These are phyloP conservation scores for Verticillium tricorpus DNA, from an alignment of 2,329 filamentous ascomycete genomes.

Conservation along the genomic window DNA sequence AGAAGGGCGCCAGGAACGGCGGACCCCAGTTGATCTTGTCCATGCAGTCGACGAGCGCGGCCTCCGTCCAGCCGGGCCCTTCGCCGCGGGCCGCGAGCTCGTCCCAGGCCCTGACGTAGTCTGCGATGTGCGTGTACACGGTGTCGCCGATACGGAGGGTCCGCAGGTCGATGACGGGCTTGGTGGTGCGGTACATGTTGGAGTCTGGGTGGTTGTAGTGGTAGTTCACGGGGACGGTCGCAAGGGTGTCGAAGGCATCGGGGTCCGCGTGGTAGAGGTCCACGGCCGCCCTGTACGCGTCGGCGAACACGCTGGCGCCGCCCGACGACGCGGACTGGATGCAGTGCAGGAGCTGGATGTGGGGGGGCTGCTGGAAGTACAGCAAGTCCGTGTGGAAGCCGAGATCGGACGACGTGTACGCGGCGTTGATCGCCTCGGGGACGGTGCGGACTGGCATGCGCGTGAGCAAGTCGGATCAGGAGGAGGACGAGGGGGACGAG, in stretches of 20 bases:
- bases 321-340: conserved; percentile 2
- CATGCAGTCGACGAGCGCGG: conserved; percentile 1
- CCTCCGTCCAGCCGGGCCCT: background rate
- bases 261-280: conserved; percentile 2
- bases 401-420: conserved; percentile 1
- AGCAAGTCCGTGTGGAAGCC: conserved; percentile 6
- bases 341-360: conserved; percentile 5
- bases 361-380: conserved; percentile 4
- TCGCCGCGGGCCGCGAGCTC: background rate
- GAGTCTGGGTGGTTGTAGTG: conserved; percentile 4
- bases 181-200: conserved; percentile 3
- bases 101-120: background rate
- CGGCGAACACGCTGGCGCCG: conserved; percentile 5
- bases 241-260: conserved; percentile 3
- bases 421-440: conserved; percentile 1
- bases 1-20: conserved; percentile 4
- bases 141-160: conserved; percentile 1
- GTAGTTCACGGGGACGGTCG: conserved; percentile 4
- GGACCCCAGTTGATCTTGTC: conserved; percentile 5
- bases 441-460: conserved; percentile 1
- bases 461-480: background rate
- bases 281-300: conserved; percentile 2
- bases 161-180: conserved; percentile 3
- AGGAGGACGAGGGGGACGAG: too few relatives aligned
- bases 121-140: background rate